Evolutionary conservation across 495 filamentous ascomycete species (phyloP), one percentile per base, ranked within the genome.

Genomic region (Aspergillus carlsbadensis): DNA sequence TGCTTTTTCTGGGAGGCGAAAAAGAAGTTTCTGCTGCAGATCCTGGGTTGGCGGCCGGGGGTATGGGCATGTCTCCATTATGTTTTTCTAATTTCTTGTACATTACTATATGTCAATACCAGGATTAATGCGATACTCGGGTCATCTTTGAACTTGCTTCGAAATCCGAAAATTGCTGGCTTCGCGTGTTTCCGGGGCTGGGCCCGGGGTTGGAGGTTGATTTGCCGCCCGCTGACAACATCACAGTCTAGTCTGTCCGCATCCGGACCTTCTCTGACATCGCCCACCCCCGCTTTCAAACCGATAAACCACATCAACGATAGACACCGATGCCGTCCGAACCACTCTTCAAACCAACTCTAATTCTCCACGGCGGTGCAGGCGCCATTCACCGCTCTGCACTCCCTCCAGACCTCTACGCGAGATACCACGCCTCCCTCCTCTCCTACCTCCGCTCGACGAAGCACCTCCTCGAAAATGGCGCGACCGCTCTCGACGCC

Each of bases 311-410:
- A 57, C 5, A n/a, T 20, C 21, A 46, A 54, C 26, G 4, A 4
- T 29, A 35, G 52, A 66, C 58, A 40, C 52, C 49, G 29, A 48
- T 40, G 36, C 4, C 41, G 14, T 33, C 54, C 13, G 36, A 46
- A 18, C 52, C 65, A 5, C 57, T 53, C 8, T 72, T 78, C 57
- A 81, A 79, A 57, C 88, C 89, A 3, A 81, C 88, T 6, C 71
- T 93, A 31, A 92, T 93, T 69, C 82, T 97, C 68, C 92, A 96
- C 66, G 92, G 92, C 68, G 92, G 92, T 54, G 92, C 92, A 1
- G 92, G 91, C 24, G 87, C 87, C 64, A 86, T 96, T 67, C 82
- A 81, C 10, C 87, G 82, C 8, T 64, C 75, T n/a, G 88, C 81
- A 62, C 78, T 96, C 21, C 78, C 86, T 1, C 80, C 82, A 7